Evolutionary conservation across 2,329 filamentous ascomycete species (phyloP).

Genomic region (Pochonia chlamydosporia): DNA sequence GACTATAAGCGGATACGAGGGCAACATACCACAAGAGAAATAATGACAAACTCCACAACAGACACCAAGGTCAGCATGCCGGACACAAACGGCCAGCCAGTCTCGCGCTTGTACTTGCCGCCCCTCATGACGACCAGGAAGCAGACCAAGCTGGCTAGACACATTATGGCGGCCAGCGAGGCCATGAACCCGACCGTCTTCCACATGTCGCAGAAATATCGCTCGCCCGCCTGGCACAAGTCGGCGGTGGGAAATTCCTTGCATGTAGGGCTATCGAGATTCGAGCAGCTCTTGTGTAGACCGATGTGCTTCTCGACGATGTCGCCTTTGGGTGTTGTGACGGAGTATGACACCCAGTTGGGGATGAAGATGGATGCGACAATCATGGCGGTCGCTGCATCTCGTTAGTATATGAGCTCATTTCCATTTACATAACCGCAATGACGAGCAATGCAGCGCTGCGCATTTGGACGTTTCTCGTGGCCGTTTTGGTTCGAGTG

Average conservation of each 20-base stretch:
- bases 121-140: constrained; percentile 74
- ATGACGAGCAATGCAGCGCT: not conserved
- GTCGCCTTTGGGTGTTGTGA: constrained; percentile 41
- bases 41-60: constrained; percentile 66
- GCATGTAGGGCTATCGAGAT: constrained; percentile 56
- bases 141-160: constrained; percentile 73
- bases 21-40: constrained; percentile 72
- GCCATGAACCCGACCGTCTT: constrained; percentile 82
- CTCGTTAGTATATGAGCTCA: constrained; percentile 22
- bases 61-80: constrained; percentile 60
- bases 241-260: constrained; percentile 30
- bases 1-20: not conserved
- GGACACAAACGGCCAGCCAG: constrained; percentile 73
- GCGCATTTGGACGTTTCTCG: not conserved
- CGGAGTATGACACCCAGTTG: constrained; percentile 63
- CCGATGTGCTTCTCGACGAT: constrained; percentile 60
- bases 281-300: constrained; percentile 76
- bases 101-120: constrained; percentile 72
- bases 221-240: constrained; percentile 37
- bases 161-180: constrained; percentile 74
- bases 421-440: not conserved
- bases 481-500: not conserved
- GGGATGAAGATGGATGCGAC: constrained; percentile 63
- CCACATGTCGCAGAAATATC: constrained; percentile 90
- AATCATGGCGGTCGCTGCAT: constrained; percentile 63